A percentile compares a stretch with the other conserved stretches of the same genome.
These are phyloP conservation scores for Plectosphaerella plurivora DNA, from an alignment of 2,329 filamentous ascomycete genomes.

Conservation along the genomic window DNA sequence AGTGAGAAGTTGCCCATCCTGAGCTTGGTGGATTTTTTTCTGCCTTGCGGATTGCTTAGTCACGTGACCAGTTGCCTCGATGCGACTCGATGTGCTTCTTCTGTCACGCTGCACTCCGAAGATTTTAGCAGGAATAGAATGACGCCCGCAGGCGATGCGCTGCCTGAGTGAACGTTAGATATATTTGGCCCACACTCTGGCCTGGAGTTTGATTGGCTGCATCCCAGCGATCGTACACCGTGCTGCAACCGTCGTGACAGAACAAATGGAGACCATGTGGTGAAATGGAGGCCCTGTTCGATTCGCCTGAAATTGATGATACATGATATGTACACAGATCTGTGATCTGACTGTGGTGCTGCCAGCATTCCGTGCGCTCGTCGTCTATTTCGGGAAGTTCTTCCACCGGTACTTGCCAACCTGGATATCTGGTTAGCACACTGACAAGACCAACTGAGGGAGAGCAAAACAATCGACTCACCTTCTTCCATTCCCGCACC, in stretches of 20 bases:
- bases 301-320: conserved; percentile 3
- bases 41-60: background rate
- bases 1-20: background rate
- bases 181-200: too few species aligned
- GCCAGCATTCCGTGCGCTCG: background rate
- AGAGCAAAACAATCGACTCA: conserved; percentile 36
- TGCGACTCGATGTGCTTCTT: background rate
- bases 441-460: background rate
- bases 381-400: conserved; percentile 51
- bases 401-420: conserved; percentile 51
- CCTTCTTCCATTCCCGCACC: conserved; percentile 90
- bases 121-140: too few species aligned
- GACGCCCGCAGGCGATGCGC: too few species aligned
- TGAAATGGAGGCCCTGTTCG: background rate
- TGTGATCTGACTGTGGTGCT: conserved; percentile 1
- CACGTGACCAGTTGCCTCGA: background rate
- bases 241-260: too few species aligned
- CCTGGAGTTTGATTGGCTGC: too few species aligned
- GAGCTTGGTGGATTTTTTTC: background rate
- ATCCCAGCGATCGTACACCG: too few species aligned
- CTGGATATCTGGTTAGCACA: conserved; percentile 35
- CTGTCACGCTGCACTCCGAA: too few species aligned
- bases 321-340: conserved; percentile 10
- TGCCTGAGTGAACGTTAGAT: too few species aligned
- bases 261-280: too few species aligned